Conservation (phyloP, 2,329 filamentous ascomycete genomes). For the Epichloe glyceriae region DNA sequence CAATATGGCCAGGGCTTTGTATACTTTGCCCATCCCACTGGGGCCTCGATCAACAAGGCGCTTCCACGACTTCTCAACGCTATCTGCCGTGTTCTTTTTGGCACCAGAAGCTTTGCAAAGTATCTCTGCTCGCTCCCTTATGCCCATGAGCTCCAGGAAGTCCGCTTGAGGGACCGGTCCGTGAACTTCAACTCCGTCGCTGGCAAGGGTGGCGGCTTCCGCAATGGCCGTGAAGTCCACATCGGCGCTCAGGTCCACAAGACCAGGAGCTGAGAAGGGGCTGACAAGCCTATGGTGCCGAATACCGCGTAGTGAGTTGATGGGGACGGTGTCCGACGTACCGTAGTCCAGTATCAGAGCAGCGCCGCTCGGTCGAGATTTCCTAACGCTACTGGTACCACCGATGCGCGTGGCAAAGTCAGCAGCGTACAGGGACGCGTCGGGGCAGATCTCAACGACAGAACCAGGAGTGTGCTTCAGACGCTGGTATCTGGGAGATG, state of each 20-base stretch:
- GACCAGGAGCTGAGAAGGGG: conserved; percentile 66
- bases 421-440: conserved; percentile 64
- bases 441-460: conserved; percentile 81
- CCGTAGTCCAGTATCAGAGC: conserved; percentile 97
- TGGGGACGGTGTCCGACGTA: conserved; percentile 60
- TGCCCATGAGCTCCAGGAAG: conserved; percentile 73
- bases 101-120: conserved; percentile 37
- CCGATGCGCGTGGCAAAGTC: conserved; percentile 82
- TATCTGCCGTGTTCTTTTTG: conserved; percentile 35
- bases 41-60: conserved; percentile 72
- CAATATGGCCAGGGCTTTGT: conserved; percentile 84
- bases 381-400: conserved; percentile 42
- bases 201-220: conserved; percentile 64
- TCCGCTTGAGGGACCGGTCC: conserved; percentile 76
- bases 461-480: conserved; percentile 56
- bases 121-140: conserved; percentile 60
- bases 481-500: conserved; percentile 64
- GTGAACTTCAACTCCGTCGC: conserved; percentile 75
- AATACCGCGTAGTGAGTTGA: conserved; percentile 86
- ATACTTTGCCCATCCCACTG: conserved; percentile 84
- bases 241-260: conserved; percentile 81
- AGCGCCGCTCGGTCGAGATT: conserved; percentile 58
- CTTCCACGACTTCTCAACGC: conserved; percentile 63
- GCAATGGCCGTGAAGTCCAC: conserved; percentile 86
- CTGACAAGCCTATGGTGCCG: conserved; percentile 61